phyloP scores from a whole-genome alignment of 257 asterid species.

The Solanum ossicruentum region DNA sequence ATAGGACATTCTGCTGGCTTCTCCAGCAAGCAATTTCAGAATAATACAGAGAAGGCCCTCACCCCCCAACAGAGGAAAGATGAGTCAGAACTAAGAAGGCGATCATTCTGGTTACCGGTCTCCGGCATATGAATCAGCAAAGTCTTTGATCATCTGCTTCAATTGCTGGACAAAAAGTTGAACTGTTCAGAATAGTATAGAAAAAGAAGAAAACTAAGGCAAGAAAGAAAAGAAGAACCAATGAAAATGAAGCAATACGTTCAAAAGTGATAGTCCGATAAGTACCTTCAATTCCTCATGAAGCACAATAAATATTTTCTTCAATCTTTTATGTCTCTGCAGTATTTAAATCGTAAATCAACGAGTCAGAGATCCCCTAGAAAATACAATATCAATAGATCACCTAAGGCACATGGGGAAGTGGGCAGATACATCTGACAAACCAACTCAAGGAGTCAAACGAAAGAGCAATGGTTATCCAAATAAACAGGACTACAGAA shows the following conservation, averaged over 20 bases:
- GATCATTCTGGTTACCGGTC: constrained; percentile 15
- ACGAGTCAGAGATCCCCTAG: neutral
- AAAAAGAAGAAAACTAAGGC: constrained; percentile 1
- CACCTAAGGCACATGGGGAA: neutral
- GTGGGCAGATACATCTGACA: neutral
- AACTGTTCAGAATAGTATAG: neutral
- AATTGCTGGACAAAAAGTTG: constrained; percentile 38
- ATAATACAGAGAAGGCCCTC: neutral
- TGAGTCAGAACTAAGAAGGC: neutral
- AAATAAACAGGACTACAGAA: neutral
- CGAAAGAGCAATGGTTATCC: neutral
- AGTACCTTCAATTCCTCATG: constrained; percentile 71
- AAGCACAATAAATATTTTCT: constrained; percentile 65
- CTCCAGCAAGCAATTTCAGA: neutral
- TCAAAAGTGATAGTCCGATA: constrained; percentile 4
- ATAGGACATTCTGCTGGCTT: neutral
- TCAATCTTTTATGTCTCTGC: constrained; percentile 74
- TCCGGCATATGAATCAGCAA: constrained; percentile 35
- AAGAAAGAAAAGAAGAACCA: neutral
- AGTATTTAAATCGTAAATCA: neutral
- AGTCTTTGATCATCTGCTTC: constrained; percentile 73
- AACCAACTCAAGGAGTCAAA: neutral
- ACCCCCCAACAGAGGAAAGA: neutral
- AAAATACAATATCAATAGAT: neutral
- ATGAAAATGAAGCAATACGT: neutral